Conservation (phyloP, 306 rosid genomes). For the Cucumis hystrix region DNA sequence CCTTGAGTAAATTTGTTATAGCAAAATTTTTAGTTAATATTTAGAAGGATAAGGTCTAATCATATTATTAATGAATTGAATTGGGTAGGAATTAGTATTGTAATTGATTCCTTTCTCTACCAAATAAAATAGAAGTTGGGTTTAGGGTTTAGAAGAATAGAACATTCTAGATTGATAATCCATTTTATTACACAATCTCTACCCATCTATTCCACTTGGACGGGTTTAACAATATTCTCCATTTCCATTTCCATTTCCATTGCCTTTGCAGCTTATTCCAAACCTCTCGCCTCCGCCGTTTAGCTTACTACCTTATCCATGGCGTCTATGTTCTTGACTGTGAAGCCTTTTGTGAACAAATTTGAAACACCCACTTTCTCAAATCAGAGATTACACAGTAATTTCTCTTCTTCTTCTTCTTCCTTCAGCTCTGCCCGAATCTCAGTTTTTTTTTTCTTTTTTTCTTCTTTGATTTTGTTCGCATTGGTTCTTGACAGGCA, state of each 20-base stretch:
- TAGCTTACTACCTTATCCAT: constrained; percentile 22
- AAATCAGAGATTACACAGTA: constrained; percentile 31
- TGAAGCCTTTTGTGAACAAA: constrained; percentile 33
- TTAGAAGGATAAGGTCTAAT: too few relatives aligned
- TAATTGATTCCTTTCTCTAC: not conserved
- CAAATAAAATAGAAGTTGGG: not conserved
- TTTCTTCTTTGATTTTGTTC: not conserved
- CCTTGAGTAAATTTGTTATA: too few relatives aligned
- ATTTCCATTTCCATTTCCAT: not conserved
- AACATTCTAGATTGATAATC: not conserved
- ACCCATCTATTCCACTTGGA: not conserved
- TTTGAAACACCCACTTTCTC: constrained; percentile 26
- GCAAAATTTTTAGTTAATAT: too few relatives aligned
- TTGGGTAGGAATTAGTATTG: too few relatives aligned
- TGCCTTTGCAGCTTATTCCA: not conserved
- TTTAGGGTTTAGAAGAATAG: not conserved
- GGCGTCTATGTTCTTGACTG: constrained; percentile 61
- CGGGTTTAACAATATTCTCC: not conserved
- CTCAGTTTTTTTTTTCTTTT: not conserved
- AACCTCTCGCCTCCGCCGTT: not conserved
- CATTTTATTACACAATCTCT: not conserved
- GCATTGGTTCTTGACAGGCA: constrained; percentile 26
- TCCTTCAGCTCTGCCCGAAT: not conserved
- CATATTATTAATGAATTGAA: too few relatives aligned
- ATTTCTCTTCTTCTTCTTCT: not conserved